A percentile compares a stretch with the other conserved stretches of the same genome.
Conservation (phyloP, 2,329 filamentous ascomycete species). For the Trichoderma semiorbis region DNA sequence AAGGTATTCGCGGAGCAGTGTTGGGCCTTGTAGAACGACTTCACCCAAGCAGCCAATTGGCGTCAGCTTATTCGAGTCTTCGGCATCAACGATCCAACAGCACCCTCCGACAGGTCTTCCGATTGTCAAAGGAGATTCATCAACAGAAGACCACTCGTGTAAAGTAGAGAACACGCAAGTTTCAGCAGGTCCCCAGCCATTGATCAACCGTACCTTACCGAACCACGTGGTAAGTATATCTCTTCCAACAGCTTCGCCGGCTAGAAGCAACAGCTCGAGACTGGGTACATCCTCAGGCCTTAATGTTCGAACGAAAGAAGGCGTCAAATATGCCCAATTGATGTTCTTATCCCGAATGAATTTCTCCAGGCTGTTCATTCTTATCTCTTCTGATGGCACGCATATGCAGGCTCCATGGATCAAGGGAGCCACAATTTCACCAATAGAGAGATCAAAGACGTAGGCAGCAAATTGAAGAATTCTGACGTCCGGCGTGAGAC, state of each 20-base stretch:
- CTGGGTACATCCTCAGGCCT: conserved; percentile 40
- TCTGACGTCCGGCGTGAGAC: background rate
- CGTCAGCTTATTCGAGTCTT: background rate
- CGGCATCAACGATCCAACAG: background rate
- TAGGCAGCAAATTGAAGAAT: conserved; percentile 21
- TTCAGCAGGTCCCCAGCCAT: conserved; percentile 18
- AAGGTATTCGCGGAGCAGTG: conserved; percentile 10
- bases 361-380: background rate
- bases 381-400: conserved; percentile 12
- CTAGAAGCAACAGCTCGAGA: conserved; percentile 42
- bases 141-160: background rate
- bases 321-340: conserved; percentile 11
- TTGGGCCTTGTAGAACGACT: conserved; percentile 13
- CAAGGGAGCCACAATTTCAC: conserved; percentile 9
- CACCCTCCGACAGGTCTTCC: conserved; percentile 12
- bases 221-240: conserved; percentile 13
- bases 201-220: conserved; percentile 15
- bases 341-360: background rate
- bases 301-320: conserved; percentile 29
- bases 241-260: conserved; percentile 21
- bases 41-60: conserved; percentile 16
- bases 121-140: background rate
- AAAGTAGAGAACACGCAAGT: conserved; percentile 16
- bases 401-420: conserved; percentile 13
- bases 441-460: conserved; percentile 20